Base-by-base conservation (phyloP, 1,284 basidiomycete genomes). In the Leccinum pachyderme region DNA sequence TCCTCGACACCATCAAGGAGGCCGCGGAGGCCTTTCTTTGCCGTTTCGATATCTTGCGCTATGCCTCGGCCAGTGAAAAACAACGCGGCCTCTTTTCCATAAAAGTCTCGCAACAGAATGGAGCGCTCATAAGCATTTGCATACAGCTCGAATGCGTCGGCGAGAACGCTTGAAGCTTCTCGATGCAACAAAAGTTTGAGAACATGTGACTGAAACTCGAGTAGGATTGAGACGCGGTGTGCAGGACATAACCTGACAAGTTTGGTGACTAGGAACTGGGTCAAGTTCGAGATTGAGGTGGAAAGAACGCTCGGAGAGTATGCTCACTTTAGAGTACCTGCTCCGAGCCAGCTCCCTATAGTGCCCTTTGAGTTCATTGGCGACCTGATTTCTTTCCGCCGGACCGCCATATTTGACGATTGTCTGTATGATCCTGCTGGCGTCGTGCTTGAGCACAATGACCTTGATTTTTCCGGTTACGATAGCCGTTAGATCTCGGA, bases 381-480 rank as follows among this genome's bases (percentile, higher is more conserved):
- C 93, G 48, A 95, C 81, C 66, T 90, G 86, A 41, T 90, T 81
- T 49, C 91, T 73, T 69, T 93, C 87, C 62, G 80, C 82, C 72
- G 87, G 86, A n/a, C 81, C 77, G 2, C 93, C 93, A 60, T 89
- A 84, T 68, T 91, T 94, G 49, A 95, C 88, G 13, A 89, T 80
- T 0, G 90, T 93, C 72, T 95, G 93, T 25, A 95, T 81, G 51
- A 94, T 90, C 57, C 93, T 79, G 61, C 90, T 93, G 7, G 91
- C 92, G 71, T 95, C 92, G 68, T 95, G 93, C 70, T 94, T 95
- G 66, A 92, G 82, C 7, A 90, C 87, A 49, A 95, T 86, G 47
- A 93, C 93, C 58, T 85, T 86, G 12, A 94, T 84, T 57, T 86
- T 83, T 7, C 91, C 91, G 25, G 88, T 82, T 27, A 92, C 83